Conservation (phyloP, 345 rosid genomes). For the Gossypium thurberi region DNA sequence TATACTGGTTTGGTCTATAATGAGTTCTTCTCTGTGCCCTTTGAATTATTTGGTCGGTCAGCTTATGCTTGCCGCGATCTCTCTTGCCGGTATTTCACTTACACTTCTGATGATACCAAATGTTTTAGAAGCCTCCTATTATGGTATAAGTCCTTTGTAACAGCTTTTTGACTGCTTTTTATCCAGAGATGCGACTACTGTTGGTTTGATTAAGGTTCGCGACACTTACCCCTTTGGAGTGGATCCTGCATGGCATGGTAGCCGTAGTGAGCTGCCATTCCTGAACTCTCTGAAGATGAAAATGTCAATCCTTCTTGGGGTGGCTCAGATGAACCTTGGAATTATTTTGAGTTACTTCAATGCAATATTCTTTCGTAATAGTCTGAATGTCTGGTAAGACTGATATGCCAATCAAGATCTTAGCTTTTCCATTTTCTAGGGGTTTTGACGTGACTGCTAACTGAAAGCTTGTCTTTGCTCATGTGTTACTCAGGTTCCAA, state of each 20-base stretch:
- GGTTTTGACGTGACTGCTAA: background rate
- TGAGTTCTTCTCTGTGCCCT: conserved; percentile 96
- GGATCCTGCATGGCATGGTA: conserved; percentile 94
- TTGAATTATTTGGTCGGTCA: conserved; percentile 70
- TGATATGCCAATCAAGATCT: conserved; percentile 10
- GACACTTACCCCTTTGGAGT: conserved; percentile 90
- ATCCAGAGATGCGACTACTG: conserved; percentile 73
- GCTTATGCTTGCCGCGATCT: conserved; percentile 96
- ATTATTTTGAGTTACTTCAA: conserved; percentile 83
- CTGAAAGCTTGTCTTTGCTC: conserved; percentile 1
- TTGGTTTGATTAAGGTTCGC: conserved; percentile 71
- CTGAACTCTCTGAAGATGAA: conserved; percentile 97
- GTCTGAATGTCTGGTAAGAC: conserved; percentile 66
- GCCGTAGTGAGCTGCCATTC: conserved; percentile 85
- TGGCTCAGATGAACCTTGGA: conserved; percentile 97
- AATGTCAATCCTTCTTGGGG: conserved; percentile 97
- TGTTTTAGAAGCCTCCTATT: background rate
- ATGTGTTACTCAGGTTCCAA: conserved; percentile 68
- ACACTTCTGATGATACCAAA: background rate
- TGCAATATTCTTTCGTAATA: conserved; percentile 60
- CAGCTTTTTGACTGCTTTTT: conserved; percentile 9
- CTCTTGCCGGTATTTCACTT: conserved; percentile 62
- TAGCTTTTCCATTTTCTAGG: conserved; percentile 7
- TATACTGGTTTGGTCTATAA: conserved; percentile 92
- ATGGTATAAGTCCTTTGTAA: background rate